phyloP scores from a whole-genome alignment of 2,329 filamentous ascomycete genomes.

The Paracoccidioides brasiliensis region DNA sequence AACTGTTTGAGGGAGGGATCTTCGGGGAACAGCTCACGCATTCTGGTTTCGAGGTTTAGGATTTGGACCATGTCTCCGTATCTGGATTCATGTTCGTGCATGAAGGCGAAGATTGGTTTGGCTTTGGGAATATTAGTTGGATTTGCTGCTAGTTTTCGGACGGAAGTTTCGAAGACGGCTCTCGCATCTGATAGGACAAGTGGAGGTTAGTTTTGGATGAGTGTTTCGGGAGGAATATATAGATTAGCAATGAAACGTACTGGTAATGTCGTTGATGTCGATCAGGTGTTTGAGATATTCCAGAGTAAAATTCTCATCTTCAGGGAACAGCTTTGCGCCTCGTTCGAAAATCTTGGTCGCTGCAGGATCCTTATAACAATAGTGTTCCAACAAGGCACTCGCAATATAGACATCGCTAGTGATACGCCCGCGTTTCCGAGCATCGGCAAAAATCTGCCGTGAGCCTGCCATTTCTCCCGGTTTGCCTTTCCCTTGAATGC shows the following conservation, averaged over 20 bases:
- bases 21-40: constrained; percentile 85
- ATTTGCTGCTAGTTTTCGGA: constrained; percentile 67
- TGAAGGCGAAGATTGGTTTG: constrained; percentile 76
- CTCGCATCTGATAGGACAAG: constrained; percentile 55
- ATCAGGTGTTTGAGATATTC: constrained; percentile 95
- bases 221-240: neutral
- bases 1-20: constrained; percentile 69
- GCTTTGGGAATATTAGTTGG: constrained; percentile 61
- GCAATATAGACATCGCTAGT: constrained; percentile 93
- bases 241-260: constrained; percentile 41
- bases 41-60: constrained; percentile 76
- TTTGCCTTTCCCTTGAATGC: constrained; percentile 70
- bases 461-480: constrained; percentile 62
- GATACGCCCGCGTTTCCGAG: constrained; percentile 71
- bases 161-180: constrained; percentile 89
- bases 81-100: constrained; percentile 89
- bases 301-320: constrained; percentile 83
- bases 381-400: constrained; percentile 82
- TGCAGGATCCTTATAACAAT: constrained; percentile 87
- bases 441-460: constrained; percentile 78
- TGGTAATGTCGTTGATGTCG: constrained; percentile 82
- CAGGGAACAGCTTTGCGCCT: constrained; percentile 82
- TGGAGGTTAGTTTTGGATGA: neutral
- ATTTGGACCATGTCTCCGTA: constrained; percentile 90
- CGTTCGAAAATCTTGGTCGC: constrained; percentile 94